Evolutionary conservation across 2,329 filamentous ascomycete genomes (phyloP).

Genomic region (Verticillium albo-atrum): DNA sequence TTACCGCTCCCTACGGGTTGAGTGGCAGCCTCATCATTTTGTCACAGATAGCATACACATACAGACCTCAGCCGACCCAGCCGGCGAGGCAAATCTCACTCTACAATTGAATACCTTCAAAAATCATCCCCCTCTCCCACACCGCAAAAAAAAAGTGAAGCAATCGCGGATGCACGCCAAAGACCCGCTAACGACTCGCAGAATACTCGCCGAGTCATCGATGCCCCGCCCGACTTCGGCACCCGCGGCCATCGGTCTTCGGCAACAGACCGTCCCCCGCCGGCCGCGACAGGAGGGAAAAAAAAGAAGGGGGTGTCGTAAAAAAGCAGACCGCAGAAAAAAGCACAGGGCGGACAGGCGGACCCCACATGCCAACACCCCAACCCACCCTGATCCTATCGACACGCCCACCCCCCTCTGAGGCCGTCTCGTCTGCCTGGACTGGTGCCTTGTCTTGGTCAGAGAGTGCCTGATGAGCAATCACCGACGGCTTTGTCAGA

Average conservation of each 20-base stretch:
- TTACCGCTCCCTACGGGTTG: conserved; percentile 2
- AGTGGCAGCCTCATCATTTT: conserved; percentile 1
- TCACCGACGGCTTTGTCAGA: neutral
- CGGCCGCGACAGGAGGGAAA: neutral
- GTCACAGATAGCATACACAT: neutral
- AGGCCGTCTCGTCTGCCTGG: neutral
- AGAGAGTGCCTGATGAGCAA: neutral
- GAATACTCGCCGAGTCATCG: neutral
- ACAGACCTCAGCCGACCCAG: neutral
- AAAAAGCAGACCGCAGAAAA: neutral
- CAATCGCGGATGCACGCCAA: neutral
- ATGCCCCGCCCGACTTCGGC: neutral
- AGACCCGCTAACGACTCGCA: neutral
- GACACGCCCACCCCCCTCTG: neutral
- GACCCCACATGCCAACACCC: neutral
- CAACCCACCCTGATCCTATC: neutral
- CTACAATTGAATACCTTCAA: neutral
- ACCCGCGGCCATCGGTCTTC: neutral
- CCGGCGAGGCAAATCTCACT: neutral
- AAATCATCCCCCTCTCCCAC: neutral
- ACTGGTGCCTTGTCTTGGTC: neutral
- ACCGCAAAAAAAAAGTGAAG: neutral
- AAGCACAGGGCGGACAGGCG: neutral
- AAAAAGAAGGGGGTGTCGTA: neutral
- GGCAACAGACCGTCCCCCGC: neutral